Evolutionary conservation across 805 yeast species (phyloP).

Genomic region (Komagataella kurtzmanii): DNA sequence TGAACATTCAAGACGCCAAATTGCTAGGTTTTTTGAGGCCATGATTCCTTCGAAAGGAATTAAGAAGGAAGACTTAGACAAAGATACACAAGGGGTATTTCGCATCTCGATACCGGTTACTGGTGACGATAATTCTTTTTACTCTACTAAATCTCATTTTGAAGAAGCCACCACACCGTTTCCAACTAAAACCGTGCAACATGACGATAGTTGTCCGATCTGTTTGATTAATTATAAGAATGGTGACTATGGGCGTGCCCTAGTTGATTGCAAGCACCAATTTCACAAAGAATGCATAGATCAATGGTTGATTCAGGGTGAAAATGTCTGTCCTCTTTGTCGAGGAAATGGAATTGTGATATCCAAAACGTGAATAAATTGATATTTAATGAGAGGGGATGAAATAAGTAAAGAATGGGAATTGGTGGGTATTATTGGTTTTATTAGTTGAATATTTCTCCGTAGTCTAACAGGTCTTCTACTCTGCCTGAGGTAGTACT

Average conservation of each 20-base stretch:
- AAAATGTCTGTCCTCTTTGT: slow-evolving; percentile 47
- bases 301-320: slow-evolving; percentile 38
- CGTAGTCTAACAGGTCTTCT: not conserved
- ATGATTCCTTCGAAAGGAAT: not conserved
- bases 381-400: not conserved
- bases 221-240: slow-evolving; percentile 35
- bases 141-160: not conserved
- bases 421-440: not conserved
- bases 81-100: not conserved
- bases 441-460: not conserved
- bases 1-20: not conserved
- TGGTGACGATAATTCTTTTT: not conserved
- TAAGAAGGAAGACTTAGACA: not conserved
- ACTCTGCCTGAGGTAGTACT: not conserved
- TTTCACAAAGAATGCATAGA: slow-evolving; percentile 48
- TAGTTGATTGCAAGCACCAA: slow-evolving; percentile 31
- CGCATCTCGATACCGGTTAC: not conserved
- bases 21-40: not conserved
- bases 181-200: slow-evolving; percentile 3
- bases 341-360: slow-evolving; percentile 25
- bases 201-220: slow-evolving; percentile 31
- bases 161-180: not conserved
- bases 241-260: slow-evolving; percentile 31
- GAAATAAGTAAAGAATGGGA: not conserved
- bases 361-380: not conserved